Evolutionary conservation across 2,329 filamentous ascomycete genomes (phyloP).

Genomic region (Aspergillus awamori): DNA sequence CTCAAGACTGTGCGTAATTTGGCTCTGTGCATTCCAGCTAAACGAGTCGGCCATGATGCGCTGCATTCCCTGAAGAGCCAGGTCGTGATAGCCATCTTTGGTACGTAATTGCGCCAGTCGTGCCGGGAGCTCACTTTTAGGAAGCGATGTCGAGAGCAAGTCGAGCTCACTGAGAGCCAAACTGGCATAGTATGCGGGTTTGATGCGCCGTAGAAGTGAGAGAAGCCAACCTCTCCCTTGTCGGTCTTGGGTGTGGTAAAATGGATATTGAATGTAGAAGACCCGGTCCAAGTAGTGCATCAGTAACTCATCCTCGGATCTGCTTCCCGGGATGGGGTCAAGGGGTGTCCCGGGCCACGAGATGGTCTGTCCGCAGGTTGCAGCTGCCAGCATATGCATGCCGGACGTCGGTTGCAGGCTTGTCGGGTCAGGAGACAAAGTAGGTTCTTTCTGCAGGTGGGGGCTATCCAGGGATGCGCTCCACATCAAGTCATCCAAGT

Average conservation of each 20-base stretch:
- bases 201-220: conserved; percentile 1
- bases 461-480: neutral
- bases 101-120: neutral
- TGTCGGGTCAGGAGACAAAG: neutral
- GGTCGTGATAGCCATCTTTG: neutral
- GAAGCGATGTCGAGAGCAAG: neutral
- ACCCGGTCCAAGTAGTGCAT: conserved; percentile 8
- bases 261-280: conserved; percentile 6
- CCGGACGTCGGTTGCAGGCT: neutral
- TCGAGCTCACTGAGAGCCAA: conserved; percentile 3
- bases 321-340: neutral
- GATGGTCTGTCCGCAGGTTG: neutral
- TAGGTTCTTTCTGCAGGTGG: neutral
- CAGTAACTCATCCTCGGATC: neutral
- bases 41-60: neutral
- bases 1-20: neutral
- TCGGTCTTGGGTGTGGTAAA: neutral
- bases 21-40: neutral
- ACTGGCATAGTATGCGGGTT: conserved; percentile 1
- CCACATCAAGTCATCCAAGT: neutral
- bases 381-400: neutral
- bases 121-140: neutral
- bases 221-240: conserved; percentile 5
- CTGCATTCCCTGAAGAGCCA: neutral
- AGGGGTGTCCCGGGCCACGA: neutral